These are phyloP conservation scores for Roridomyces roridus DNA, from an alignment of 768 basidiomycete species.

Conservation along the genomic window DNA sequence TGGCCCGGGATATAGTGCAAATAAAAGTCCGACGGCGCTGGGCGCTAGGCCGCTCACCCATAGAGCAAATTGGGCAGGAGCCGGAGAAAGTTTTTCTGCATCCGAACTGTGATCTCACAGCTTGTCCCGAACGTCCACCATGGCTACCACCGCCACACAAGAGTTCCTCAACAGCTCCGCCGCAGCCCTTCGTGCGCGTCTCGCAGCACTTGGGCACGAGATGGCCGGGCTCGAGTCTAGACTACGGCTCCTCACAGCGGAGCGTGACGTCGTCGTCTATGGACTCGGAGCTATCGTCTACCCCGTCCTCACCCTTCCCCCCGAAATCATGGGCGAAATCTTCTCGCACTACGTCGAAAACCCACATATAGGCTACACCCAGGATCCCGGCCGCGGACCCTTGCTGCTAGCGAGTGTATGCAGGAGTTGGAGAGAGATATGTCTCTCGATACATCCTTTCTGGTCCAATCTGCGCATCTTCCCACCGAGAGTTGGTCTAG, in stretches of 20 bases:
- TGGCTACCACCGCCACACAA: no score
- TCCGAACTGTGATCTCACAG: no score
- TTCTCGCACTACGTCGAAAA: slow-evolving; percentile 5
- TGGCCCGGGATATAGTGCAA: no score
- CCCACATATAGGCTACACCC: no score
- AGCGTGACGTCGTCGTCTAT: background rate
- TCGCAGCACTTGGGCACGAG: slow-evolving; percentile 7
- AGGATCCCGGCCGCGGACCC: background rate
- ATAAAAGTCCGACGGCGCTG: no score
- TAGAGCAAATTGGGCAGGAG: no score
- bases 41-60: no score
- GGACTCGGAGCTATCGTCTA: background rate
- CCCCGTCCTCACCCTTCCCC: slow-evolving; percentile 9
- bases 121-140: no score
- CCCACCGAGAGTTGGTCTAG: slow-evolving; percentile 3
- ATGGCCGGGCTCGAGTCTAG: slow-evolving; percentile 2
- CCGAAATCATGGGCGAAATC: slow-evolving; percentile 7
- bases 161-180: no score
- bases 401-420: slow-evolving; percentile 8
- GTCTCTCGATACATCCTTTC: background rate
- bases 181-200: slow-evolving; percentile 2
- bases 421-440: slow-evolving; percentile 8
- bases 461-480: no score
- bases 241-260: background rate
- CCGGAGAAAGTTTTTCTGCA: no score